These are phyloP conservation scores for Hymenoscyphus fructigenus DNA, from an alignment of 2,329 filamentous ascomycete species.

Conservation along the genomic window DNA sequence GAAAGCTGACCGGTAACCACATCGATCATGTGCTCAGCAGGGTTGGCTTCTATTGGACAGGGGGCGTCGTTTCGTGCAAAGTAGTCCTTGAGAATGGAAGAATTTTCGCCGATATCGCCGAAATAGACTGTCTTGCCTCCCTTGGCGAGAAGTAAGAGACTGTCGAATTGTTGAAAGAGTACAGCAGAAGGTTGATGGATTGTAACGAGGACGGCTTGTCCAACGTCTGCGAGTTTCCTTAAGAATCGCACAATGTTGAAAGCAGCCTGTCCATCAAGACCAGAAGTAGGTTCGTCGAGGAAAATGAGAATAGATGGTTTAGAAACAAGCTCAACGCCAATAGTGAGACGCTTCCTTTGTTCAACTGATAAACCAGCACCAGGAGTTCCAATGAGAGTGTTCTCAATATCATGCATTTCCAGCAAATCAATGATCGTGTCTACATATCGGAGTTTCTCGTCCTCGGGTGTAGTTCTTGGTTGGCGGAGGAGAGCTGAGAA, in stretches of 20 bases:
- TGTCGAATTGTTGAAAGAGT: conserved; percentile 57
- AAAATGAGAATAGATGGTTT: conserved; percentile 60
- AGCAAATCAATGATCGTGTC: conserved; percentile 69
- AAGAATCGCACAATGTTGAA: conserved; percentile 64
- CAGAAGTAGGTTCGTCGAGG: conserved; percentile 60
- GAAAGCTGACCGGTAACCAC: conserved; percentile 48
- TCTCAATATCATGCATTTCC: conserved; percentile 65
- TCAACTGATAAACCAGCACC: conserved; percentile 62
- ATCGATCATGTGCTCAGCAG: conserved; percentile 47
- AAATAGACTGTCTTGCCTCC: conserved; percentile 70
- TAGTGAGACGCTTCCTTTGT: conserved; percentile 61
- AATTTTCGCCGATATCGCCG: conserved; percentile 63
- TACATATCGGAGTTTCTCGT: conserved; percentile 83
- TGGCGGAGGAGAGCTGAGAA: conserved; percentile 90
- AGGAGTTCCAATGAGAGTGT: conserved; percentile 63
- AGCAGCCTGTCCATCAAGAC: conserved; percentile 62
- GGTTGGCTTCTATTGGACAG: conserved; percentile 43
- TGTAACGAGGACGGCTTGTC: conserved; percentile 54
- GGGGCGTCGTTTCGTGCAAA: conserved; percentile 54
- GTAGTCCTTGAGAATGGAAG: conserved; percentile 56
- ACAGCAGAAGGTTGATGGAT: conserved; percentile 56
- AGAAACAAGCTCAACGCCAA: conserved; percentile 58
- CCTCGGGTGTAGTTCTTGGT: conserved; percentile 65
- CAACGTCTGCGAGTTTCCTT: conserved; percentile 56
- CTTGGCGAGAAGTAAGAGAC: conserved; percentile 60